Conservation (phyloP, 1,284 basidiomycete genomes). For the Microbotryum silenes-acaulis region DNA sequence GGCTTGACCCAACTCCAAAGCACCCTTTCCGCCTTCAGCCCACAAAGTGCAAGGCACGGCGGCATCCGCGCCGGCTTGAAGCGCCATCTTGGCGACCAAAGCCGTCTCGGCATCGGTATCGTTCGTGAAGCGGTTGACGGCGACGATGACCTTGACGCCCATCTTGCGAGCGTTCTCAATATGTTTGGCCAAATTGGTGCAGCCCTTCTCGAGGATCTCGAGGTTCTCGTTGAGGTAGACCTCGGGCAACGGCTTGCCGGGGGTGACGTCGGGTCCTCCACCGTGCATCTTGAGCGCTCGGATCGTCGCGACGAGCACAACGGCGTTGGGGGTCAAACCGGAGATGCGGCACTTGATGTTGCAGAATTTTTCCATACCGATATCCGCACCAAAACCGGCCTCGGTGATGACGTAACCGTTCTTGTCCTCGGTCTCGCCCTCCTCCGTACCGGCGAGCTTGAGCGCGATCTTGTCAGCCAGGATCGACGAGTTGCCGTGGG, state of each 20-base stretch:
- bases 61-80: conserved; percentile 83
- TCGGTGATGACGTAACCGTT: conserved; percentile 96
- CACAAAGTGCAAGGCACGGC: conserved; percentile 95
- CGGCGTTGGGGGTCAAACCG: conserved; percentile 86
- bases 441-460: conserved; percentile 93
- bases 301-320: conserved; percentile 93
- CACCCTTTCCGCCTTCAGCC: conserved; percentile 86
- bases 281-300: conserved; percentile 99
- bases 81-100: conserved; percentile 70
- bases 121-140: conserved; percentile 90
- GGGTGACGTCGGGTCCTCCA: conserved; percentile 92
- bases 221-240: conserved; percentile 93
- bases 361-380: conserved; percentile 86
- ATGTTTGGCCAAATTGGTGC: conserved; percentile 86
- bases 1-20: conserved; percentile 75
- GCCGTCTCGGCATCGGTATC: conserved; percentile 87
- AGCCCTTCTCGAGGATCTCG: conserved; percentile 81
- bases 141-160: conserved; percentile 92
- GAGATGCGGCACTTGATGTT: conserved; percentile 98
- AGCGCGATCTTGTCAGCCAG: conserved; percentile 91
- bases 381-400: conserved; percentile 97
- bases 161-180: conserved; percentile 94
- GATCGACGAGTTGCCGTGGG: conserved; percentile 98
- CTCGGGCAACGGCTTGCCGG: conserved; percentile 87
- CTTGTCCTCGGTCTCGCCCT: conserved; percentile 70